Evolutionary conservation across 2,329 filamentous ascomycete genomes (phyloP), one percentile per base, ranked within the genome.

Genomic region (Paraphaeosphaeria minitans): DNA sequence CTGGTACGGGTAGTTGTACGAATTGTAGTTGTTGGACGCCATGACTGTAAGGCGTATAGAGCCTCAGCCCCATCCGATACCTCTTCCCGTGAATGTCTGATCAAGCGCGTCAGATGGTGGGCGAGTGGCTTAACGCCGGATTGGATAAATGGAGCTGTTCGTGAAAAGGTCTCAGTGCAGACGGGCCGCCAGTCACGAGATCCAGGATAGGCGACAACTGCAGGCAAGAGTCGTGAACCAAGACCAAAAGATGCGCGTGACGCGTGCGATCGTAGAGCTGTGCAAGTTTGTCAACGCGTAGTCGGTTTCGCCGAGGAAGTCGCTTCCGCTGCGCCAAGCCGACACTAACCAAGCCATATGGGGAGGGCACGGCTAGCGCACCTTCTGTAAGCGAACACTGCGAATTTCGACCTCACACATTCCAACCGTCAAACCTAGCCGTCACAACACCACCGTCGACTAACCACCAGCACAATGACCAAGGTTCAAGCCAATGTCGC

Each of bases 401-500:
- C 61, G 56, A 56, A 52, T 63, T 62, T 46, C 51, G 45, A 45
- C 46, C 61, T 64, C 48, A 59, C 59, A 66, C 62, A 56, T 64
- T 67, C 2, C 8, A n/a, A 39, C 7, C 47, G 47, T 37, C 47
- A 49, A 49, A 49, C n/a, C 47, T 21, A 57, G 56, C 48, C 50
- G 55, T 60, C 63, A 61, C 42, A 51, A 60, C 63, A 58, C 47
- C 57, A 66, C 70, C 70, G 69, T 65, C 72, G 69, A 68, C 77
- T 72, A 69, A 62, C 62, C 62, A 68, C 73, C 85, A 53, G 51
- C 51, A 86, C 80, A 81, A 91, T 91, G 89, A 86, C 83, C 78
- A 91, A 91, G 82, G 84, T 90, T 79, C 88, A 85, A 83, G 79
- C 61, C 60, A 61, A 61, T 58, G 57, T 92, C 77, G 81, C 85